These are phyloP conservation scores for Brasenia schreberi DNA, from an alignment of 164 flowering plant species.

Conservation along the genomic window DNA sequence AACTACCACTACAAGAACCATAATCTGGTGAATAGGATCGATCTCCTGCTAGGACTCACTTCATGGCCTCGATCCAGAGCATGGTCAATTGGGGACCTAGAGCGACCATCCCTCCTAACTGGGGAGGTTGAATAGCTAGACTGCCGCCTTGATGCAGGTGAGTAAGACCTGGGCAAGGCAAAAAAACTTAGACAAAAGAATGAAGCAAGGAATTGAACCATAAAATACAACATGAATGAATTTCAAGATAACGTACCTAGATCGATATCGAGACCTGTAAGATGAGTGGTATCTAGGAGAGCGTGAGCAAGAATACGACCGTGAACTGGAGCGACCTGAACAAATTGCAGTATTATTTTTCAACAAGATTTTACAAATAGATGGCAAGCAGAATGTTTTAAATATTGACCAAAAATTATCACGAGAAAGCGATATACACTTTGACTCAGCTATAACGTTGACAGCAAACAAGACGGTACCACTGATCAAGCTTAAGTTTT, in stretches of 20 bases:
- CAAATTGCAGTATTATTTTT: background rate
- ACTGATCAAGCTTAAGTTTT: too few species aligned
- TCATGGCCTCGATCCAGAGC: slow-evolving; percentile 27
- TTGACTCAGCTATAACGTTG: too few species aligned
- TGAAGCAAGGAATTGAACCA: too few species aligned
- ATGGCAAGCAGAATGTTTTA: too few species aligned
- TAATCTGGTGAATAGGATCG: slow-evolving; percentile 49
- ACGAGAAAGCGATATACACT: too few species aligned
- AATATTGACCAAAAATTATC: too few species aligned
- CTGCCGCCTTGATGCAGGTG: slow-evolving; percentile 46
- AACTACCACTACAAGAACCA: slow-evolving; percentile 20
- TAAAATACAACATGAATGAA: too few species aligned
- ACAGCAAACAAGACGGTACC: too few species aligned
- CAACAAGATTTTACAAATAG: too few species aligned
- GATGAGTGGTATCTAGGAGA: slow-evolving; percentile 56
- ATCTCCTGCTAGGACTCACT: slow-evolving; percentile 18
- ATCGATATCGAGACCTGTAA: slow-evolving; percentile 48
- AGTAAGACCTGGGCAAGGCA: slow-evolving; percentile 35
- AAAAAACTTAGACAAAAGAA: background rate
- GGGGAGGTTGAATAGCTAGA: slow-evolving; percentile 45
- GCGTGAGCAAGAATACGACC: slow-evolving; percentile 49
- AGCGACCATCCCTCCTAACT: slow-evolving; percentile 28
- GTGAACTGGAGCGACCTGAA: slow-evolving; percentile 65
- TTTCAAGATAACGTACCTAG: slow-evolving; percentile 33
- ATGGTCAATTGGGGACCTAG: slow-evolving; percentile 25